Evolutionary conservation across 2,329 filamentous ascomycete species (phyloP).

Genomic region (Aspergillus sp.): DNA sequence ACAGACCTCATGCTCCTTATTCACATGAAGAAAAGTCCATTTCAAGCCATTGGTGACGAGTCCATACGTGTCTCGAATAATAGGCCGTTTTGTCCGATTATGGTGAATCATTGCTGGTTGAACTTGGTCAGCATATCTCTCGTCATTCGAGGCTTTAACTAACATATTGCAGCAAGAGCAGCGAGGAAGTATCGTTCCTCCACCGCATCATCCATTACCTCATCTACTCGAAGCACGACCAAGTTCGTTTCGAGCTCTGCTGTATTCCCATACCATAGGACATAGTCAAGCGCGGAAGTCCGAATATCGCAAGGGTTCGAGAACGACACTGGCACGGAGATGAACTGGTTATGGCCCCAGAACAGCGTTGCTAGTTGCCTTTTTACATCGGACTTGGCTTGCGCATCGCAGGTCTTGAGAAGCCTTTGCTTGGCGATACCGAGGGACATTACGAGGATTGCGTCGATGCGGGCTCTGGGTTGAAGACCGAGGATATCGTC

Average conservation of each 20-base stretch:
- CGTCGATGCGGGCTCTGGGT: too few species aligned
- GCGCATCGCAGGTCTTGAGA: too few species aligned
- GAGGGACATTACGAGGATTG: too few species aligned
- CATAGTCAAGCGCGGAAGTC: not conserved
- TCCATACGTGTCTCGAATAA: not conserved
- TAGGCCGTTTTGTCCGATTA: not conserved
- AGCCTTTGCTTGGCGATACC: too few species aligned
- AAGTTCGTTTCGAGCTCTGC: not conserved
- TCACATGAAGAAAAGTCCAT: not conserved
- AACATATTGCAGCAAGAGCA: not conserved
- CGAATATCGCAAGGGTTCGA: not conserved
- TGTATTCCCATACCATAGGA: not conserved
- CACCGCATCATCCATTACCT: not conserved
- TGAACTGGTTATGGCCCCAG: not conserved
- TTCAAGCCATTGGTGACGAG: not conserved
- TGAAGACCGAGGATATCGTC: too few species aligned
- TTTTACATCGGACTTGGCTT: not conserved
- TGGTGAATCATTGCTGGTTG: not conserved
- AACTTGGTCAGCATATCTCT: not conserved
- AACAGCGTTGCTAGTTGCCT: not conserved
- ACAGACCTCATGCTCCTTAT: not conserved
- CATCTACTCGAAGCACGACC: not conserved
- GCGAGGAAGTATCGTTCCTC: not conserved
- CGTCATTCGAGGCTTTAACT: not conserved
- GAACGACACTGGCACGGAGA: not conserved